phyloP scores from a whole-genome alignment of 2,329 filamentous ascomycete species.

The Zymoseptoria pseudotritici region DNA sequence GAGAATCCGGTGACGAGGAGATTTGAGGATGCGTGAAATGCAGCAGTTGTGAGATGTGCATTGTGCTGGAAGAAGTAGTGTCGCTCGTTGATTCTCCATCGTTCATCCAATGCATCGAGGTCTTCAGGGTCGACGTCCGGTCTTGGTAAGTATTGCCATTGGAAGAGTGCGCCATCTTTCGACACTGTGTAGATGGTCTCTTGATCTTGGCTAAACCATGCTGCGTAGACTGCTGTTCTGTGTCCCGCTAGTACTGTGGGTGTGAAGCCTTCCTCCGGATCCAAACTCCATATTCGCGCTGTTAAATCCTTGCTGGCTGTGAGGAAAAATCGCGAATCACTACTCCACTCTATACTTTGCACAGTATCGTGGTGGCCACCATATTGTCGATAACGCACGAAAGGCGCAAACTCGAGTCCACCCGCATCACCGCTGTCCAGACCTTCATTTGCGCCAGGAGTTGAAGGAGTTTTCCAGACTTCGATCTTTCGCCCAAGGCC shows the following conservation, averaged over 20 bases:
- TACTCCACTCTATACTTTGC: constrained; percentile 85
- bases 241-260: constrained; percentile 88
- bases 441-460: constrained; percentile 45
- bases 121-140: constrained; percentile 45
- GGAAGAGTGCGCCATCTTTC: constrained; percentile 92
- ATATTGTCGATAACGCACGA: constrained; percentile 79
- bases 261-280: constrained; percentile 77
- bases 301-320: constrained; percentile 89
- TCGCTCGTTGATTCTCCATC: constrained; percentile 85
- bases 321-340: constrained; percentile 90
- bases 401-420: constrained; percentile 89
- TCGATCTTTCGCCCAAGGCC: constrained; percentile 81
- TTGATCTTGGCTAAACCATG: constrained; percentile 94
- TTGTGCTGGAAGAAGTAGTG: constrained; percentile 93
- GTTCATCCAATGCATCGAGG: constrained; percentile 56
- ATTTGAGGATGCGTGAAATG: constrained; percentile 78
- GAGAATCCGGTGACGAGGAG: constrained; percentile 96
- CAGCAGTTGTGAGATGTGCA: constrained; percentile 80
- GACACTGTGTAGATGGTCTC: constrained; percentile 95
- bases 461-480: constrained; percentile 92
- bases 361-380: constrained; percentile 84
- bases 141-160: constrained; percentile 74
- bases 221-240: constrained; percentile 80
- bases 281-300: constrained; percentile 87
- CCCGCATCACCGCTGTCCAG: constrained; percentile 61